Conservation (phyloP, 2,329 filamentous ascomycete species). For the Diaporthe sp. region DNA sequence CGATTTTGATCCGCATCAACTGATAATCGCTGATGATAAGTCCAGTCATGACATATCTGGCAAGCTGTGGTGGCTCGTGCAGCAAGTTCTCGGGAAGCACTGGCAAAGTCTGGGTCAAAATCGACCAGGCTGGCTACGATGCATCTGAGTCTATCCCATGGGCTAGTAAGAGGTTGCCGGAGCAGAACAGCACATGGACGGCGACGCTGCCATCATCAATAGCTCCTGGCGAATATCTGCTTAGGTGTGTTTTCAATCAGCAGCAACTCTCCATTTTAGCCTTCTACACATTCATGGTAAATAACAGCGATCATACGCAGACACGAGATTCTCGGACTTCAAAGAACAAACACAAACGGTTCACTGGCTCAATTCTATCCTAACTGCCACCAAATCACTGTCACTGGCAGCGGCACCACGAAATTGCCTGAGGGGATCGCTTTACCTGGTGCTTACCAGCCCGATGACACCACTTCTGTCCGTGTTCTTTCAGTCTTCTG, state of each 20-base stretch:
- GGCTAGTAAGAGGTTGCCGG: slow-evolving; percentile 19
- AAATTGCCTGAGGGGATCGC: slow-evolving; percentile 4
- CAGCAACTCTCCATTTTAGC: no score
- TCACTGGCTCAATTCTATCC: slow-evolving; percentile 15
- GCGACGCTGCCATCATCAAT: not conserved
- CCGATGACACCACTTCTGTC: slow-evolving; percentile 7
- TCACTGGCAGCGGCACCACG: slow-evolving; percentile 9
- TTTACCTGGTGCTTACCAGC: slow-evolving; percentile 17
- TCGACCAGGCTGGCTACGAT: slow-evolving; percentile 9
- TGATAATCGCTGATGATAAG: not conserved
- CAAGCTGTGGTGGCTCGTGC: slow-evolving; percentile 16
- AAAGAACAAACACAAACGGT: slow-evolving; percentile 10
- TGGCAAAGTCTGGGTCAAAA: slow-evolving; percentile 17
- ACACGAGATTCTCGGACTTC: slow-evolving; percentile 21
- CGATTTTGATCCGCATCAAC: accelerated
- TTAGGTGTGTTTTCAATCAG: not conserved
- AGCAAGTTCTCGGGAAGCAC: slow-evolving; percentile 5
- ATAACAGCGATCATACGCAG: not conserved
- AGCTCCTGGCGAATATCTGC: not conserved
- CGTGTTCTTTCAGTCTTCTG: not conserved
- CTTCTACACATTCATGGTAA: no score
- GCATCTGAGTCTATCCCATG: not conserved
- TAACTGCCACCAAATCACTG: slow-evolving; percentile 18
- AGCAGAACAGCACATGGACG: slow-evolving; percentile 11
- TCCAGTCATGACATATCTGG: slow-evolving; percentile 17